Base-by-base conservation (phyloP, 306 rosid species). In the Malus orientalis region DNA sequence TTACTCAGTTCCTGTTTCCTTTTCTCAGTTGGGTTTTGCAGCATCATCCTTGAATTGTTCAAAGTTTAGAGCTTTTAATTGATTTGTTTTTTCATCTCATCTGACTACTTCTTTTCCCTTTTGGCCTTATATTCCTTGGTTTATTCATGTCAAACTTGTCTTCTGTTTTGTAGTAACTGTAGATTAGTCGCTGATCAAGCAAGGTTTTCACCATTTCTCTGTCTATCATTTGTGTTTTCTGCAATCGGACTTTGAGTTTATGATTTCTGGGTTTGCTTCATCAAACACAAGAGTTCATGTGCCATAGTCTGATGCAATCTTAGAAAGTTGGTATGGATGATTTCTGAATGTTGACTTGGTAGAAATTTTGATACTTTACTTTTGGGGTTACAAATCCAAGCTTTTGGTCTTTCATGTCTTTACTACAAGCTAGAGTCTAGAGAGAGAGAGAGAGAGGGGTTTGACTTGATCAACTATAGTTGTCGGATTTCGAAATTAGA, bases 401-500 rank as follows among this genome's bases (percentile, higher is more conserved):
- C 72, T 78, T 78, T 76, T 57, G 69, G 64, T 40, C 64, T 70
- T 70, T 42, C 51, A 54, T 61, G 60, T 60, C 23, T 70, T 60
- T 62, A 67, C 69, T 51, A 47, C 14, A 64, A 25, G 51, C 25
- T 62, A 68, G 47, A 68, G 54, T 51, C 55, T 51, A 15, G 55
- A 51, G 55, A 51, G 55, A 49, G 0, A 23, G 25, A 23, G 55
- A 4, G 55, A 18, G 55, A 14, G 81, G 73, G 76, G 84, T 86
- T 90, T 89, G 98, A 91, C 95, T 90, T 82, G 60, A 79, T 75
- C 72, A 67, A 54, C 27, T 5, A 69, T 33, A 57, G n/a, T 81
- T 14, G 63, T 70, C 19, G 78, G 77, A 67, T 58, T 70, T 78
- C 76, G 68, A 69, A 82, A 81, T 85, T 74, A 75, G 89, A 86